A percentile compares a stretch with the other conserved stretches of the same genome.
These are phyloP conservation scores for Puccinia triticina DNA, from an alignment of 1,284 basidiomycete genomes.

Conservation along the genomic window DNA sequence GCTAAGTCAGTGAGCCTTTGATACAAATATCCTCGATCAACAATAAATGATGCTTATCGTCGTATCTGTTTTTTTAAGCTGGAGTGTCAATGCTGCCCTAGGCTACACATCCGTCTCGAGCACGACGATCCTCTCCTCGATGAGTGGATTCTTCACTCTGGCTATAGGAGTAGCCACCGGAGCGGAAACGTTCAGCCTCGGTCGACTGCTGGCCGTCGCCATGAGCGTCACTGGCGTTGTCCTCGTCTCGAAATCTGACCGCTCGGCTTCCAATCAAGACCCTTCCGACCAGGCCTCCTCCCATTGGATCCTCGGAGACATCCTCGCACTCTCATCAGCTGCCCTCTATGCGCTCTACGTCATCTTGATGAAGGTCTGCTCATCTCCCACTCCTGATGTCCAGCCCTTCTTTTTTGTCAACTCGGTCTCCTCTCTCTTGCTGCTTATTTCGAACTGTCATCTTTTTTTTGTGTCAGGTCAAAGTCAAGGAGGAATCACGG, in stretches of 20 bases:
- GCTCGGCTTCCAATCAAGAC: not conserved
- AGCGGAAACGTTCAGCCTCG: conserved; percentile 75
- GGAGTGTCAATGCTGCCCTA: conserved; percentile 78
- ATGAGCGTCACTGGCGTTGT: conserved; percentile 26
- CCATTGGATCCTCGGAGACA: conserved; percentile 66
- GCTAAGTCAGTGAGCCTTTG: conserved; percentile 67
- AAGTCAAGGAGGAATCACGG: conserved; percentile 65
- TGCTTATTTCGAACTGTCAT: not conserved
- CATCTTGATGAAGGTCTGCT: conserved; percentile 74
- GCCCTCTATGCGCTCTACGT: conserved; percentile 90
- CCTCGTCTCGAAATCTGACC: conserved; percentile 48
- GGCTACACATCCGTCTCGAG: conserved; percentile 86
- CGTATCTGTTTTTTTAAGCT: conserved; percentile 59
- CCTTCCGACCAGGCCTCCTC: not conserved
- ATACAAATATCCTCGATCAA: not conserved
- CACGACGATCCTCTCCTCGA: conserved; percentile 82
- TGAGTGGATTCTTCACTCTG: conserved; percentile 90
- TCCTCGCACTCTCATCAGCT: conserved; percentile 77
- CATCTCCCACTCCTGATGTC: not conserved
- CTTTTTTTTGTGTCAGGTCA: conserved; percentile 62
- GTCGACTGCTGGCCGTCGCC: conserved; percentile 79
- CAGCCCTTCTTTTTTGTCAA: not conserved
- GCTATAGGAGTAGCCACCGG: conserved; percentile 78
- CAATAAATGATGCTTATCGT: not conserved
- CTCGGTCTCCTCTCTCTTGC: not conserved